Percentiles rank a stretch among this genome's conserved stretches.
Conservation (phyloP, 2,329 filamentous ascomycete species). For the Didymella pinodella region DNA sequence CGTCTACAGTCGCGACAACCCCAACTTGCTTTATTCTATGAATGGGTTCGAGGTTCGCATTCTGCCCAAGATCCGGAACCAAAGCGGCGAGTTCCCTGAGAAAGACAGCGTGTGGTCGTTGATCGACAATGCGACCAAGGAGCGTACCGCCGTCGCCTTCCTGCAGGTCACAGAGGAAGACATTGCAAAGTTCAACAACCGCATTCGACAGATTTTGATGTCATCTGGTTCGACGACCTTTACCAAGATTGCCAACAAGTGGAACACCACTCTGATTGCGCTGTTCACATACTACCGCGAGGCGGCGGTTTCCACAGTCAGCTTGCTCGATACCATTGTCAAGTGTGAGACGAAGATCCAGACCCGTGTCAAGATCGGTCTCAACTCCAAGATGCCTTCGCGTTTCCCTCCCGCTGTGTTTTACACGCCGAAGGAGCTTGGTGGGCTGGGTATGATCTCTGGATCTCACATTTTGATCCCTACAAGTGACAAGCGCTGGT, state of each 20-base stretch:
- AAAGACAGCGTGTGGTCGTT: conserved; percentile 99
- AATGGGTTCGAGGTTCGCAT: conserved; percentile 97
- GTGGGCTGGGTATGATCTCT: conserved; percentile 98
- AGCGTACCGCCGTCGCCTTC: conserved; percentile 96
- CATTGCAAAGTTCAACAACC: conserved; percentile 98
- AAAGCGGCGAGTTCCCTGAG: conserved; percentile 94
- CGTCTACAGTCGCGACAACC: conserved; percentile 97
- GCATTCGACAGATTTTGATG: conserved; percentile 98
- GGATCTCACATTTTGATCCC: conserved; percentile 98
- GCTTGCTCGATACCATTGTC: conserved; percentile 94
- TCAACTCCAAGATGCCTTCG: conserved; percentile 99
- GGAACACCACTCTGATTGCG: conserved; percentile 97
- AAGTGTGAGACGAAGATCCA: conserved; percentile 99
- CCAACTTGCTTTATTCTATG: conserved; percentile 97
- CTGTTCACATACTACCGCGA: conserved; percentile 99
- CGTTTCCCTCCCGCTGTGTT: conserved; percentile 98
- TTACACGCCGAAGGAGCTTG: conserved; percentile 97
- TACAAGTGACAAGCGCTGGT: conserved; percentile 97
- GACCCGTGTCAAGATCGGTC: conserved; percentile 95
- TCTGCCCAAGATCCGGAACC: conserved; percentile 90
- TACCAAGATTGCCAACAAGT: conserved; percentile 99
- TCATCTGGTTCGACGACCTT: conserved; percentile 99
- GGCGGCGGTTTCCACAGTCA: conserved; percentile 93
- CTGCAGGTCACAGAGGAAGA: conserved; percentile 97
- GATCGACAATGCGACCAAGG: conserved; percentile 95